These are phyloP conservation scores for Solanum neorickii DNA, from an alignment of 257 asterid species.

Conservation along the genomic window DNA sequence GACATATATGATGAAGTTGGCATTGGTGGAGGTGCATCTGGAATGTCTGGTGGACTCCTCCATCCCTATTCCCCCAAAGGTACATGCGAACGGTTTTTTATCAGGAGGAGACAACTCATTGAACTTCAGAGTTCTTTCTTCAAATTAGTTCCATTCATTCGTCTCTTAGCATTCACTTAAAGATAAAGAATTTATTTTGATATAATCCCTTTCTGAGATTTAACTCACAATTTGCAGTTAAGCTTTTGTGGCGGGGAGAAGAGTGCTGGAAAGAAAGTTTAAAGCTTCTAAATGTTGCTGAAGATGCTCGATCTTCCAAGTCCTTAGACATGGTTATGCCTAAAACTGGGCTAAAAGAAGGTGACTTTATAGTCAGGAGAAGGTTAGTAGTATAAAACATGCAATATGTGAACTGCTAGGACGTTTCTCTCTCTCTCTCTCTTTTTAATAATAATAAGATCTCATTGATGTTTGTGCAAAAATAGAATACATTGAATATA, in stretches of 20 bases:
- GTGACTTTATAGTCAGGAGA: constrained; percentile 44
- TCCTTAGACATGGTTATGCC: constrained; percentile 10
- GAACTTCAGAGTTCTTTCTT: not conserved
- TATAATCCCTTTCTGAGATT: not conserved
- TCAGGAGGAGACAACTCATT: not conserved
- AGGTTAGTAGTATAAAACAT: constrained; percentile 32
- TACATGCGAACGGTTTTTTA: constrained; percentile 3
- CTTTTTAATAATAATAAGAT: not conserved
- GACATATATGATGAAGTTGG: constrained; percentile 89
- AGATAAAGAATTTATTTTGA: not conserved
- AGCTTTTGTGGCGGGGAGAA: constrained; percentile 79
- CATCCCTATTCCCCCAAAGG: constrained; percentile 98
- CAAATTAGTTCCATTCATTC: not conserved
- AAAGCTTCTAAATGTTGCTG: constrained; percentile 58
- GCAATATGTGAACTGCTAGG: not conserved
- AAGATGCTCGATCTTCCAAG: constrained; percentile 32
- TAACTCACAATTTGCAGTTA: constrained; percentile 39
- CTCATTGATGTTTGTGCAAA: not conserved
- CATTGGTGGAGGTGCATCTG: constrained; percentile 98
- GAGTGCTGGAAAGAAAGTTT: constrained; percentile 92
- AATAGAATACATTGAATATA: not conserved
- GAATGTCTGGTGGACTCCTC: constrained; percentile 94
- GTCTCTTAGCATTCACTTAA: not conserved
- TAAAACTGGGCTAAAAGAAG: constrained; percentile 9
- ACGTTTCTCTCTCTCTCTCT: not conserved